Evolutionary conservation across 2,329 filamentous ascomycete genomes (phyloP).

Genomic region (Phaeoacremonium minimum): DNA sequence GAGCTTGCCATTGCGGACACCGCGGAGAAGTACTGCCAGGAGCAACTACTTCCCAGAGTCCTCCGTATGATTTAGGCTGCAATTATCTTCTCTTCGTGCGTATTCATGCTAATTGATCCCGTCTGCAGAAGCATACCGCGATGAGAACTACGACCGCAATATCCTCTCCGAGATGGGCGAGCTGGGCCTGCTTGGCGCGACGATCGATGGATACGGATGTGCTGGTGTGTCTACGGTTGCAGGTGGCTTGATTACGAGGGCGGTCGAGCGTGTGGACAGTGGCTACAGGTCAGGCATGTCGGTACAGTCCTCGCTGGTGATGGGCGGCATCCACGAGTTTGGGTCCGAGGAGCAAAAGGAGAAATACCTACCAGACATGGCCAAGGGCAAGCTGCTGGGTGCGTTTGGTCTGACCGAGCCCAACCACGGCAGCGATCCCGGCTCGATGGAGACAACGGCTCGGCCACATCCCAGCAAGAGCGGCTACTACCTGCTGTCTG

Average conservation of each 20-base stretch:
- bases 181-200: slow-evolving; percentile 74
- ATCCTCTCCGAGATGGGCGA: slow-evolving; percentile 86
- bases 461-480: slow-evolving; percentile 74
- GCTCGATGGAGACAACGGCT: slow-evolving; percentile 77
- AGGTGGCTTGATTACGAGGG: slow-evolving; percentile 76
- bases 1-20: slow-evolving; percentile 87
- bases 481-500: slow-evolving; percentile 69
- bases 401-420: slow-evolving; percentile 85
- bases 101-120: neutral
- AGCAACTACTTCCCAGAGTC: slow-evolving; percentile 78
- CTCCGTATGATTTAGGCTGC: slow-evolving; percentile 57
- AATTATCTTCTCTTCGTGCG: neutral
- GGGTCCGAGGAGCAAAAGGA: slow-evolving; percentile 78
- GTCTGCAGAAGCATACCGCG: slow-evolving; percentile 48
- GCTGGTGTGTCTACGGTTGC: slow-evolving; percentile 79
- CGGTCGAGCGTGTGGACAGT: slow-evolving; percentile 81
- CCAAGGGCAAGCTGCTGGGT: slow-evolving; percentile 70
- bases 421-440: slow-evolving; percentile 83
- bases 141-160: slow-evolving; percentile 75
- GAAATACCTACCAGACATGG: slow-evolving; percentile 70
- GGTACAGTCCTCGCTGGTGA: slow-evolving; percentile 78
- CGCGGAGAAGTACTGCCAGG: slow-evolving; percentile 90
- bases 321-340: slow-evolving; percentile 83
- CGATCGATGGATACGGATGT: slow-evolving; percentile 78
- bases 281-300: slow-evolving; percentile 86